A percentile compares a stretch with the other conserved stretches of the same genome.
Evolutionary conservation across 148 eudicot genomes (phyloP).

Genomic region (Vaccinium vitisidaea): DNA sequence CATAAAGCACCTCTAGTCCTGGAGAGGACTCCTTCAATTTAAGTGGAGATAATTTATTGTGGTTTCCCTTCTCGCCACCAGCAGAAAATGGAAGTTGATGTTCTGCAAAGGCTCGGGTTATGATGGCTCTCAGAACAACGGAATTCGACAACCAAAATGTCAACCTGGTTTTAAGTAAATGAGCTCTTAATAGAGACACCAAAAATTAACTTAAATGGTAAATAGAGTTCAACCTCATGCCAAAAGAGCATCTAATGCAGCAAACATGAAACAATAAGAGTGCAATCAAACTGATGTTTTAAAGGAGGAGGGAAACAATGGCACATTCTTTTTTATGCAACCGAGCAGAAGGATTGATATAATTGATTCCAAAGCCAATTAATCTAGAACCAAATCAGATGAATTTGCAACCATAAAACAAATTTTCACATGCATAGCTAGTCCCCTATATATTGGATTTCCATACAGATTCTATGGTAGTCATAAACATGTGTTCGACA

Average conservation of each 20-base stretch:
- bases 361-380: background rate
- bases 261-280: background rate
- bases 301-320: background rate
- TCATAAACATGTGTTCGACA: no score
- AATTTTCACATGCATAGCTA: no score
- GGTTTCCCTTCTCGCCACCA: slow-evolving; percentile 28
- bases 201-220: background rate
- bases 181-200: background rate
- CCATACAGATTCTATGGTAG: no score
- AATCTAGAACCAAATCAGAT: background rate
- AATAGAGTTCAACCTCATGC: background rate
- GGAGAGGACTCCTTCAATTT: slow-evolving; percentile 51
- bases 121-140: slow-evolving; percentile 65
- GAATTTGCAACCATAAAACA: no score
- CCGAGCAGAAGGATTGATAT: background rate
- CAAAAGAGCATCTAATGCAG: background rate
- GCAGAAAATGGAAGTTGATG: slow-evolving; percentile 43
- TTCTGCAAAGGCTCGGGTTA: slow-evolving; percentile 42
- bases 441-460: no score
- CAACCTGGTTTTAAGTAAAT: slow-evolving; percentile 42
- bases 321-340: background rate
- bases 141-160: slow-evolving; percentile 87
- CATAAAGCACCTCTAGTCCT: background rate
- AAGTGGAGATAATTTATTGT: slow-evolving; percentile 40
- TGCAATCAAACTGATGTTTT: background rate